Conservation (phyloP, 345 rosid genomes). For the Linum usitatissimum region DNA sequence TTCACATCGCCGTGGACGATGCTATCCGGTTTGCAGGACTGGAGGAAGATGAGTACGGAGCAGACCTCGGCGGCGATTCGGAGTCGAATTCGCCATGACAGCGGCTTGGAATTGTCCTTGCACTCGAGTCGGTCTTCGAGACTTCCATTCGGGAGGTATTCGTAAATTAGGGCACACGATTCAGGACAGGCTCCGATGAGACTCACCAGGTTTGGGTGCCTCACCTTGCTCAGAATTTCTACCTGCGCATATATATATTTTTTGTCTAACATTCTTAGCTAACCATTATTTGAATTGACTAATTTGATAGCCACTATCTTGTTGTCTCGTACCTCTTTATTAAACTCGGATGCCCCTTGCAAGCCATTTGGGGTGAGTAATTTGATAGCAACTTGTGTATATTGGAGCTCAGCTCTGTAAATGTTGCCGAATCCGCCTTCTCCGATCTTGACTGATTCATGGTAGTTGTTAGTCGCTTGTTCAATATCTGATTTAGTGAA, state of each 20-base stretch:
- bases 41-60: no score
- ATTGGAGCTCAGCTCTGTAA: slow-evolving; percentile 27
- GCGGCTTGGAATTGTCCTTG: neutral
- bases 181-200: neutral
- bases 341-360: slow-evolving; percentile 16
- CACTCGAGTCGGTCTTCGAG: neutral
- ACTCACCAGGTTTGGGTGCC: neutral
- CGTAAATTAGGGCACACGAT: neutral
- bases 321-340: slow-evolving; percentile 34
- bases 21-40: no score
- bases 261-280: no score
- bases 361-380: slow-evolving; percentile 18
- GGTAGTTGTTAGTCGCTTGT: slow-evolving; percentile 24
- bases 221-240: neutral
- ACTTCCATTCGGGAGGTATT: neutral
- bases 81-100: neutral
- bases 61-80: neutral
- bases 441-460: slow-evolving; percentile 22
- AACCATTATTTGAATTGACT: no score
- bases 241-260: no score
- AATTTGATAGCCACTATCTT: no score
- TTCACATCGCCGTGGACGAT: no score
- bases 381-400: slow-evolving; percentile 33
- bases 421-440: slow-evolving; percentile 23
- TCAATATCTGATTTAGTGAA: slow-evolving; percentile 26